These are phyloP conservation scores for Phyllosticta citrichinensis DNA, from an alignment of 2,329 filamentous ascomycete species.

Conservation along the genomic window DNA sequence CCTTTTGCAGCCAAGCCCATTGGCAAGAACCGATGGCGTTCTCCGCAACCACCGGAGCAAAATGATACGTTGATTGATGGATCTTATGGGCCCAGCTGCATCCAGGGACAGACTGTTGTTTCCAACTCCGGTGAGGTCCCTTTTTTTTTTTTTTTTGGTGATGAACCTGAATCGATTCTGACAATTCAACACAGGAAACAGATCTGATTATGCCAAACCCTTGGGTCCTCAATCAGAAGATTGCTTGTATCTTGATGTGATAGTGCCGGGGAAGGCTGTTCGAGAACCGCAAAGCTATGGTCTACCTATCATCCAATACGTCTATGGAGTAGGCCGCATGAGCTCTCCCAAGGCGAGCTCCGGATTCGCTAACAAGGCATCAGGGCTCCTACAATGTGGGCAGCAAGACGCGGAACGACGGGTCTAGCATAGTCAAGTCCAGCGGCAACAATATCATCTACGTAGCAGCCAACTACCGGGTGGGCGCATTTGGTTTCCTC, in stretches of 20 bases:
- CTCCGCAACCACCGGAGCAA: conserved; percentile 25
- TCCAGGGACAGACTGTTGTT: background rate
- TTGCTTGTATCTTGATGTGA: conserved; percentile 42
- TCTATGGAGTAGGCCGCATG: conserved; percentile 26
- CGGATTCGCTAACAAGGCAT: background rate
- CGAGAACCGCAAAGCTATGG: conserved; percentile 20
- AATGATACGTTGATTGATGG: background rate
- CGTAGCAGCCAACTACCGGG: conserved; percentile 40
- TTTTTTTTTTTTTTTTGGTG: background rate
- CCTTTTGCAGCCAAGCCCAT: conserved; percentile 35
- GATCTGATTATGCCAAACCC: background rate
- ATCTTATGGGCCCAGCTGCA: background rate
- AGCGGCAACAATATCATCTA: conserved; percentile 33
- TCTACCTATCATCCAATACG: conserved; percentile 37
- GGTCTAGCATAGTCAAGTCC: conserved; percentile 28
- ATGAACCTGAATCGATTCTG: background rate
- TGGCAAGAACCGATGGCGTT: conserved; percentile 31
- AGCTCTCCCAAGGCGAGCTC: conserved; percentile 29
- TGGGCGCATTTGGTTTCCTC: conserved; percentile 36
- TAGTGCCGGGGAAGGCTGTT: conserved; percentile 35
- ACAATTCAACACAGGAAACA: background rate
- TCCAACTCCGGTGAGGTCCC: background rate
- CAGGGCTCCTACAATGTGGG: background rate
- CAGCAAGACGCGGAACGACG: conserved; percentile 11
- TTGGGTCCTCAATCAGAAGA: conserved; percentile 26